A percentile compares a stretch with the other conserved stretches of the same genome.
Evolutionary conservation across 768 basidiomycete species (phyloP).

Genomic region (Boletus coccyginus): DNA sequence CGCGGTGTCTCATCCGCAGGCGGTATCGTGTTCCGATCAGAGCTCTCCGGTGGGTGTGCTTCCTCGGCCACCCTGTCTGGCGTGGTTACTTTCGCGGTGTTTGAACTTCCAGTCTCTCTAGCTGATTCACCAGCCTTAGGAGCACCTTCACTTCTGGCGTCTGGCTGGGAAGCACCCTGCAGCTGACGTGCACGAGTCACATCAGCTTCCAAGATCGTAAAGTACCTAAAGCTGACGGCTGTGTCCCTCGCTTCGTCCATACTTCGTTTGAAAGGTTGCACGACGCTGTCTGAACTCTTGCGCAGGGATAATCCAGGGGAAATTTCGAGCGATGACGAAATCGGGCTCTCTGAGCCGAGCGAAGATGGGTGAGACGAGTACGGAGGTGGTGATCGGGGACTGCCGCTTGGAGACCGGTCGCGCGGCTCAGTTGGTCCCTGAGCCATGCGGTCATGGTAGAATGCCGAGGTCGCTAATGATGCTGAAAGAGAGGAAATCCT

Average conservation of each 20-base stretch:
- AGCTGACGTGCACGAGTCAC: slow-evolving; percentile 29
- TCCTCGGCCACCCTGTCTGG: slow-evolving; percentile 11
- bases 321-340: slow-evolving; percentile 18
- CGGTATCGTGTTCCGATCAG: slow-evolving; percentile 21
- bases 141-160: slow-evolving; percentile 9
- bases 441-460: slow-evolving; percentile 49
- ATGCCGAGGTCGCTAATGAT: slow-evolving; percentile 59
- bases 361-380: slow-evolving; percentile 37
- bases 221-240: slow-evolving; percentile 47
- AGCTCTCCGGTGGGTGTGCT: slow-evolving; percentile 15
- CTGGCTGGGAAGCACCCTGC: not conserved
- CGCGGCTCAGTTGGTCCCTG: slow-evolving; percentile 16
- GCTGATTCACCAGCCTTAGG: slow-evolving; percentile 1
- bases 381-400: slow-evolving; percentile 32
- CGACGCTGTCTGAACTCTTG: slow-evolving; percentile 24
- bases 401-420: slow-evolving; percentile 15
- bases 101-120: slow-evolving; percentile 12
- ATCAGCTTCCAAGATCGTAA: slow-evolving; percentile 43
- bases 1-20: slow-evolving; percentile 38
- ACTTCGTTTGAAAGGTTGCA: slow-evolving; percentile 41
- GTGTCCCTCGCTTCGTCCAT: slow-evolving; percentile 47
- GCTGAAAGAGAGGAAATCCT: slow-evolving; percentile 64
- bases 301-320: slow-evolving; percentile 22
- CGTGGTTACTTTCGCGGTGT: slow-evolving; percentile 8
- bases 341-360: slow-evolving; percentile 23